These are phyloP conservation scores for Tolypocladium guangdongense DNA, from an alignment of 2,329 filamentous ascomycete species.

Conservation along the genomic window DNA sequence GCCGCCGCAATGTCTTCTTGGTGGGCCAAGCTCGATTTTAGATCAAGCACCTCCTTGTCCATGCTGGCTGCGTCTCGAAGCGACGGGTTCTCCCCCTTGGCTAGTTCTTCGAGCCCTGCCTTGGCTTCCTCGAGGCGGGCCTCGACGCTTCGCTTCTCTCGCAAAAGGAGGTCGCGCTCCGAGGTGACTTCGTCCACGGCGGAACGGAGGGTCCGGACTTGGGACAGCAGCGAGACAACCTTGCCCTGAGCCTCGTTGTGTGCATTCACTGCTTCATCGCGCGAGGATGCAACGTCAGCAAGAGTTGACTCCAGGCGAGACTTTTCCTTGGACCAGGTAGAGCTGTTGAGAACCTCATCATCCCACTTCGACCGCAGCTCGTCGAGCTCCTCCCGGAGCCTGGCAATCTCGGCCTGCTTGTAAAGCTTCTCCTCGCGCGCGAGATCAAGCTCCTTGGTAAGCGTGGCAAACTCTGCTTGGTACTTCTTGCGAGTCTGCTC, in stretches of 20 bases:
- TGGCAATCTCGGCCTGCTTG: constrained; percentile 77
- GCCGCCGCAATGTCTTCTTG: constrained; percentile 88
- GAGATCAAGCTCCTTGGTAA: constrained; percentile 86
- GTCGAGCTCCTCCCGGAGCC: constrained; percentile 90
- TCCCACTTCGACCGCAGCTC: constrained; percentile 96
- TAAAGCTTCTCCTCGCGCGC: constrained; percentile 81
- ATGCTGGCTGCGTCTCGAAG: constrained; percentile 82
- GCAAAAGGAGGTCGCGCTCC: constrained; percentile 72
- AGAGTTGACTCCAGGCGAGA: constrained; percentile 80
- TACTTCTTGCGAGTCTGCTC: constrained; percentile 98
- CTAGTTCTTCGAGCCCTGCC: constrained; percentile 77
- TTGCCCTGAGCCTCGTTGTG: constrained; percentile 94
- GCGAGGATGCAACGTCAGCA: constrained; percentile 78
- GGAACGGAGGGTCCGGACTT: constrained; percentile 74
- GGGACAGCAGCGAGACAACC: constrained; percentile 80
- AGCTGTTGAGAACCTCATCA: constrained; percentile 93
- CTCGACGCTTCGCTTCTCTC: constrained; percentile 87
- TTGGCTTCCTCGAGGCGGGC: constrained; percentile 77
- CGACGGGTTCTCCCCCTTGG: constrained; percentile 73
- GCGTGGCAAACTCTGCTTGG: constrained; percentile 77
- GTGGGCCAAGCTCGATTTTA: constrained; percentile 81
- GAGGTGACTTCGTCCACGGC: constrained; percentile 76
- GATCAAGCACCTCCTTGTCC: constrained; percentile 79
- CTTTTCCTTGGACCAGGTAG: constrained; percentile 98
- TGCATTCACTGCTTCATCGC: constrained; percentile 83